These are phyloP conservation scores for Fusarium albosuccineum DNA, from an alignment of 2,329 filamentous ascomycete species.

Conservation along the genomic window DNA sequence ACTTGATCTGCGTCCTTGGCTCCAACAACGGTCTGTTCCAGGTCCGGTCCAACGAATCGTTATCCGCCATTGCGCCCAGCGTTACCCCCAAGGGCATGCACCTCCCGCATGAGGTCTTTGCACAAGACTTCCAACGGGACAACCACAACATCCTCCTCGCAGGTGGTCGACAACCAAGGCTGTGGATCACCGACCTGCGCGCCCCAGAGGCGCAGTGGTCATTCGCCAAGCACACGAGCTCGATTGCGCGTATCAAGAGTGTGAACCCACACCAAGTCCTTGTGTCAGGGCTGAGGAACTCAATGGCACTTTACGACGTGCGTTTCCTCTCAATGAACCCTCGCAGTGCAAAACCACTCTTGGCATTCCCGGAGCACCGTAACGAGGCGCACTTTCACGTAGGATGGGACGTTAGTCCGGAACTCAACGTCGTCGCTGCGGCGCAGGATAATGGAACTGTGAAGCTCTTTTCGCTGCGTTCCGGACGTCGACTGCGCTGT, in stretches of 20 bases:
- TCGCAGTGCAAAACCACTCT: conserved; percentile 53
- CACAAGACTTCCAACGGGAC: conserved; percentile 60
- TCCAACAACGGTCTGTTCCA: conserved; percentile 62
- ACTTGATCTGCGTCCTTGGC: conserved; percentile 61
- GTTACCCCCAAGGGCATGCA: conserved; percentile 34
- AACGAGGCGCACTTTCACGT: conserved; percentile 63
- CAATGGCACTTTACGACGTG: conserved; percentile 69
- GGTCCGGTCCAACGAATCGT: conserved; percentile 49
- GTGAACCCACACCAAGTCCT: conserved; percentile 65
- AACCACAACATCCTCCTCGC: conserved; percentile 63
- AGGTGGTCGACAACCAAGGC: conserved; percentile 62
- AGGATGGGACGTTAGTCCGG: conserved; percentile 64
- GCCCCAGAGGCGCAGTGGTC: conserved; percentile 50
- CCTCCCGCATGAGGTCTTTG: conserved; percentile 57
- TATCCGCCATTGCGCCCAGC: conserved; percentile 52
- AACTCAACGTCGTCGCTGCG: conserved; percentile 65
- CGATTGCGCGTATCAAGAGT: conserved; percentile 64
- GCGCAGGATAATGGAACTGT: conserved; percentile 65
- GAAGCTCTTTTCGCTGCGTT: conserved; percentile 62
- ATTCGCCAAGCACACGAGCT: conserved; percentile 52
- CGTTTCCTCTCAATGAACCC: conserved; percentile 55
- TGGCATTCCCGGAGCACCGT: conserved; percentile 63
- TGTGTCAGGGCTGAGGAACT: conserved; percentile 63
- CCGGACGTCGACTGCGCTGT: conserved; percentile 56
- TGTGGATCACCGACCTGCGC: conserved; percentile 63